A percentile compares a stretch with the other conserved stretches of the same genome.
Conservation (phyloP, 176 grass and related monocot genomes). For the Carex littledalei region DNA sequence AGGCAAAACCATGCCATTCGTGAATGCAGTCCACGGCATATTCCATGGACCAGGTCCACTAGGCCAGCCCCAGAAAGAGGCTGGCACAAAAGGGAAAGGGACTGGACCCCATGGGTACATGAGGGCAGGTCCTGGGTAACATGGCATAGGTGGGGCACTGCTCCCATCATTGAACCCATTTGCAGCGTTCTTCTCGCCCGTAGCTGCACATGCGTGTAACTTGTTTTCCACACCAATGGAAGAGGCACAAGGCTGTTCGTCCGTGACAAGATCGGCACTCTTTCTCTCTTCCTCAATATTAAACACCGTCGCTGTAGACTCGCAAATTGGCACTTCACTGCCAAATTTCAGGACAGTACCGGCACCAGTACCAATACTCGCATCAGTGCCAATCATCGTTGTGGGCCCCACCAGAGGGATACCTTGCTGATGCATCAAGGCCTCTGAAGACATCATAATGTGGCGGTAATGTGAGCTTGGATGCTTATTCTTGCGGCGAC, state of each 20-base stretch:
- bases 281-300: constrained; percentile 40
- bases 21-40: constrained; percentile 39
- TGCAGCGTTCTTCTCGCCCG: constrained; percentile 30
- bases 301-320: constrained; percentile 28
- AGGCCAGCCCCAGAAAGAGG: constrained; percentile 48
- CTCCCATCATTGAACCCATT: constrained; percentile 28
- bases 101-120: constrained; percentile 41
- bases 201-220: constrained; percentile 22
- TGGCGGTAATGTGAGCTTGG: constrained; percentile 32
- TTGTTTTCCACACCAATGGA: constrained; percentile 36
- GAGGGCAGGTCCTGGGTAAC: constrained; percentile 38
- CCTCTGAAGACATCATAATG: constrained; percentile 33
- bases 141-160: constrained; percentile 26
- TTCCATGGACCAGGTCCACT: constrained; percentile 38
- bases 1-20: neutral
- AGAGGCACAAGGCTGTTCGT: constrained; percentile 44
- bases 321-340: constrained; percentile 29
- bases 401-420: constrained; percentile 13
- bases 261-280: constrained; percentile 28
- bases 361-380: constrained; percentile 22
- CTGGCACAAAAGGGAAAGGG: constrained; percentile 46
- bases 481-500: constrained; percentile 66
- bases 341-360: constrained; percentile 31
- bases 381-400: neutral
- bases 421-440: constrained; percentile 28